Base-by-base conservation (phyloP, 1,284 basidiomycete genomes). In the Melanopsichium pennsylvanicum region DNA sequence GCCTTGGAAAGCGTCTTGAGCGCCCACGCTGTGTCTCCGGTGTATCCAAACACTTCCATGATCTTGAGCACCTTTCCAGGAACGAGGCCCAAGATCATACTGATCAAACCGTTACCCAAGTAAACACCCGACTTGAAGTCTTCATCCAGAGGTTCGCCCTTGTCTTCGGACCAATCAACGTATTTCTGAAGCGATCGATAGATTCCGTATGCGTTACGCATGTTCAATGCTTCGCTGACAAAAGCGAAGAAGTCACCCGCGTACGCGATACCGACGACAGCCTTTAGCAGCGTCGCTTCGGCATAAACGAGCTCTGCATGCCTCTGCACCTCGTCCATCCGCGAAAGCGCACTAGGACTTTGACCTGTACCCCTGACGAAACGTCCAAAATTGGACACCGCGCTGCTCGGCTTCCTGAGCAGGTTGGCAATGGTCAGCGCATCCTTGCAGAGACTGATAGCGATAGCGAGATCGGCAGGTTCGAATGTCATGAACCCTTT, bases 401-500 rank as follows among this genome's bases (percentile, higher is more conserved):
- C 58, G 41, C 51, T 73, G 23, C 62, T 32, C 15, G 61, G 76
- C 54, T 79, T 80, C 19, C 78, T 71, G 11, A 80, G 61, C 36
- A 79, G 40, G 21, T 59, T 57, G 9, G 79, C 76, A 19, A 81
- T 75, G 18, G 56, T 58, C 12, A 79, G 46, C 7, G 76, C 46
- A 43, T 81, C 79, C 45, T 76, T 76, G 69, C 78, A 79, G 47
- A 76, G 72, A 26, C 71, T 75, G 22, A 80, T 79, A 36, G 79
- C 79, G 25, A 70, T 70, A 11, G 73, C 76, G 8, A 81, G 47
- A 44, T 81, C 78, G 18, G 68, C 61, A 12, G 75, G 79, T 45
- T 81, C 78, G 41, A 80, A 81, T 1, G 79, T 81, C 79, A 81
- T 81, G 61, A 81, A 74, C n/a, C 72, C 78, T 52, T 81, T 81